Evolutionary conservation across 805 yeast genomes (phyloP).

Genomic region (Starmera dryadoides): DNA sequence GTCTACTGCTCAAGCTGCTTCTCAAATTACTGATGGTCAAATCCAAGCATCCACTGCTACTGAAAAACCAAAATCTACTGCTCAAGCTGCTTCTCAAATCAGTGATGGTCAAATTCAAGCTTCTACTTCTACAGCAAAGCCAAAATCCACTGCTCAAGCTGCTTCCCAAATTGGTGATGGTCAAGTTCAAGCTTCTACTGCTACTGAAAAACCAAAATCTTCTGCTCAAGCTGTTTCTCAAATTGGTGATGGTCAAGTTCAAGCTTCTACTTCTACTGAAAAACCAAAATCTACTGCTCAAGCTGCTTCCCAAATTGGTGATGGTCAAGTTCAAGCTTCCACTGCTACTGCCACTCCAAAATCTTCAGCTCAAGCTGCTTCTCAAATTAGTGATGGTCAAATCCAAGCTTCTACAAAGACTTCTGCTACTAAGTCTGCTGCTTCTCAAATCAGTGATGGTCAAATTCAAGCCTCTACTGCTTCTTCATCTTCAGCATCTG

Average conservation of each 20-base stretch:
- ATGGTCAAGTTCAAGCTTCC: slow-evolving; percentile 52
- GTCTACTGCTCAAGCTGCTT: slow-evolving; percentile 19
- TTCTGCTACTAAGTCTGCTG: slow-evolving; percentile 17
- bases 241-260: slow-evolving; percentile 41
- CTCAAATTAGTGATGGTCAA: slow-evolving; percentile 24
- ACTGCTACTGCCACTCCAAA: slow-evolving; percentile 29
- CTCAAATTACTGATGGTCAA: slow-evolving; percentile 42
- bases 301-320: slow-evolving; percentile 20
- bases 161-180: slow-evolving; percentile 17
- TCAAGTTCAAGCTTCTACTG: slow-evolving; percentile 18
- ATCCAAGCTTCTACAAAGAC: slow-evolving; percentile 22
- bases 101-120: slow-evolving; percentile 18
- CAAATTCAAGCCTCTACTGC: slow-evolving; percentile 23
- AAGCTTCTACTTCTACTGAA: slow-evolving; percentile 25
- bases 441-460: slow-evolving; percentile 20
- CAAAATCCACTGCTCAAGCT: slow-evolving; percentile 13
- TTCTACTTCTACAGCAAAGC: slow-evolving; percentile 15
- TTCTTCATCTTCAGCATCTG: slow-evolving; percentile 14
- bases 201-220: slow-evolving; percentile 19
- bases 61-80: slow-evolving; percentile 11
- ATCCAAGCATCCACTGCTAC: slow-evolving; percentile 31
- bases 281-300: slow-evolving; percentile 13
- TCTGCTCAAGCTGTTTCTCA: slow-evolving; percentile 29
- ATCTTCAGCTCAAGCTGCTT: slow-evolving; percentile 21
- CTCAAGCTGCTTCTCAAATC: slow-evolving; percentile 16